A percentile compares a stretch with the other conserved stretches of the same genome.
Evolutionary conservation across 305 asterid species (phyloP).

Genomic region (Solanum chacoense): DNA sequence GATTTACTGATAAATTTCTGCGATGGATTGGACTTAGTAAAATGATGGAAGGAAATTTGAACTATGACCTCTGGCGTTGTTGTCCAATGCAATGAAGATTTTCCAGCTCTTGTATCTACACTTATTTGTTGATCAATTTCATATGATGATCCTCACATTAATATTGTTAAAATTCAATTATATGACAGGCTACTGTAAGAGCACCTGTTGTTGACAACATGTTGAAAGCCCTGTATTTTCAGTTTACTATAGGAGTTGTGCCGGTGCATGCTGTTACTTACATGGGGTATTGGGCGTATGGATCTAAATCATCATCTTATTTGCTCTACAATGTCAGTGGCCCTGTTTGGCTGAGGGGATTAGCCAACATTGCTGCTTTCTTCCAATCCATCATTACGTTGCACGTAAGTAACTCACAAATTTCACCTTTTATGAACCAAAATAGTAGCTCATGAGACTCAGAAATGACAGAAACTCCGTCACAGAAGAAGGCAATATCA

Average conservation of each 20-base stretch:
- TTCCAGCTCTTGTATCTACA: neutral
- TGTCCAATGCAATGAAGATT: neutral
- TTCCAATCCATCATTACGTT: slow-evolving; percentile 69
- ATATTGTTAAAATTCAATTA: neutral
- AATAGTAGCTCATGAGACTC: neutral
- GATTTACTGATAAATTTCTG: neutral
- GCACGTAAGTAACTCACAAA: slow-evolving; percentile 33
- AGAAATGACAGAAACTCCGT: neutral
- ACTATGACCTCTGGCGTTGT: neutral
- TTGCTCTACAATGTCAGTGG: slow-evolving; percentile 67
- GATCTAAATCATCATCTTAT: slow-evolving; percentile 49
- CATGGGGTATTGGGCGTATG: slow-evolving; percentile 90
- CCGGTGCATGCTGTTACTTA: slow-evolving; percentile 74
- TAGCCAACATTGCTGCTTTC: slow-evolving; percentile 63
- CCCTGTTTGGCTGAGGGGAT: slow-evolving; percentile 60
- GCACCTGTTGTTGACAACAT: slow-evolving; percentile 70
- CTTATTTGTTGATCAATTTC: neutral
- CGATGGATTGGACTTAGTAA: neutral
- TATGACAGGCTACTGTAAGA: slow-evolving; percentile 65
- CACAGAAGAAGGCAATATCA: neutral
- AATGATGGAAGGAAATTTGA: neutral
- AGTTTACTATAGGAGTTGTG: slow-evolving; percentile 66
- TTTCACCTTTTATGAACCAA: neutral
- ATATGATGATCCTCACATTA: neutral
- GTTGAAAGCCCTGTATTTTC: slow-evolving; percentile 81